These are phyloP conservation scores for Eutrema heterophyllum DNA, from an alignment of 345 rosid genomes.

Conservation along the genomic window DNA sequence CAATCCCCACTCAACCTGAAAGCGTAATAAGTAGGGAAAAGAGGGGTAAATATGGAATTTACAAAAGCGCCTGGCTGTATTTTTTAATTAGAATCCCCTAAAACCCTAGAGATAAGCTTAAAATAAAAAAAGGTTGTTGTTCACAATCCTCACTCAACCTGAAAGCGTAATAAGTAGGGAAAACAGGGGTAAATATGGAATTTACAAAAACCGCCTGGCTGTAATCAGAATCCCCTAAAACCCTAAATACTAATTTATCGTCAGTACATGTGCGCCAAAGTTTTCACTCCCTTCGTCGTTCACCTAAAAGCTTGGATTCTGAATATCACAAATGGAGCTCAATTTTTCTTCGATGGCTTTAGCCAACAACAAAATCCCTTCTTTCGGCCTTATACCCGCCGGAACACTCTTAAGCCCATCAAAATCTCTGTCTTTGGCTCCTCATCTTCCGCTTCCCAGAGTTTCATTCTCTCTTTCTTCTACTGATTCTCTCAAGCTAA, in stretches of 20 bases:
- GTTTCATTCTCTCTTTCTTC: constrained; percentile 26
- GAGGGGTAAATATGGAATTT: background rate
- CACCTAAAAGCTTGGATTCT: background rate
- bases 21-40: background rate
- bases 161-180: background rate
- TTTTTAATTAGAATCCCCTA: constrained; percentile 12
- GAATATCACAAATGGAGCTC: constrained; percentile 39
- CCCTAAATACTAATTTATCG: constrained; percentile 13
- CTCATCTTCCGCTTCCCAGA: constrained; percentile 17
- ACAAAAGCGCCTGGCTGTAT: background rate
- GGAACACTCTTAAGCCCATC: constrained; percentile 14
- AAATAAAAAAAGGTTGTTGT: too few relatives aligned
- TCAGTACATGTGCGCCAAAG: background rate
- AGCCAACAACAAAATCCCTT: constrained; percentile 8
- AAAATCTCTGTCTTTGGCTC: constrained; percentile 9
- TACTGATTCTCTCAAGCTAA: constrained; percentile 4
- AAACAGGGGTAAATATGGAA: background rate
- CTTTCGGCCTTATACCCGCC: background rate
- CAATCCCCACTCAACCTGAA: background rate
- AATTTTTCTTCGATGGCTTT: constrained; percentile 32
- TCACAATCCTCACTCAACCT: background rate
- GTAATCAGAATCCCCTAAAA: constrained; percentile 13
- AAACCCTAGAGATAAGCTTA: too few relatives aligned
- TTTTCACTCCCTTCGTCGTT: background rate
- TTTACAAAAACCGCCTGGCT: background rate